Base-by-base conservation (phyloP, 1,139 yeast species). In the Diutina siamensis region DNA sequence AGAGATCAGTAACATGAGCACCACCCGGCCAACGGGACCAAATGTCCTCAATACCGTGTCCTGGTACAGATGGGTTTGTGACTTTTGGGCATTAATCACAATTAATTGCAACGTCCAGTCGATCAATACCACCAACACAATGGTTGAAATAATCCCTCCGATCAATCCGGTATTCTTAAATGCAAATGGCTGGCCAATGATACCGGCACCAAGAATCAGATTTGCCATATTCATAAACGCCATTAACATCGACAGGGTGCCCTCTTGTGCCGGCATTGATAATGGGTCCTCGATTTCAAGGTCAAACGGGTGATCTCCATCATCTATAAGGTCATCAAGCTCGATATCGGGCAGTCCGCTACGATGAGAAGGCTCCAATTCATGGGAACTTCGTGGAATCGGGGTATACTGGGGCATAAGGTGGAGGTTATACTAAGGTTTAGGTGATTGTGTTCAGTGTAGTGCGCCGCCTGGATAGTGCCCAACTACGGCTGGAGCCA, bases 181-280 rank as follows among this genome's bases (percentile, higher is more conserved):
- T 0, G 97, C 97, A 56, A 81, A 84, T 1, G 97, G 94, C 54
- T 88, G 94, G 1, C 97, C 96, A 41, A 89, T 87, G 45, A 92
- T 86, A 1, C 97, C 97, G 0, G 97, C 97, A 0, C 97, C 97
- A 13, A 89, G 68, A 49, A 88, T 89, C 15, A 86, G 83, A 62
- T 89, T 89, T 20, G 97, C 94, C 95, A 89, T 88, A 61, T 89
- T 89, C 94, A 89, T 85, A 57, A 89, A 88, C 12, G 97, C 97
- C 44, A 41, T 41, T 13, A 13, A 17, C 35, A 41, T 18, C 15
- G 13, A 7, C 36, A 32, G 36, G 3, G 44, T 41, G n/a, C 36
- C 36, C 19, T 31, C 36, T 4, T 12, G n/a, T 3, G 8, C 17
- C 28, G 5, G 5, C 5, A 10, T 10, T 4, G 10, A 17, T 12